These are phyloP conservation scores for Phytophthora uliginosa DNA, from an alignment of 352 stramenopile species.

Conservation along the genomic window DNA sequence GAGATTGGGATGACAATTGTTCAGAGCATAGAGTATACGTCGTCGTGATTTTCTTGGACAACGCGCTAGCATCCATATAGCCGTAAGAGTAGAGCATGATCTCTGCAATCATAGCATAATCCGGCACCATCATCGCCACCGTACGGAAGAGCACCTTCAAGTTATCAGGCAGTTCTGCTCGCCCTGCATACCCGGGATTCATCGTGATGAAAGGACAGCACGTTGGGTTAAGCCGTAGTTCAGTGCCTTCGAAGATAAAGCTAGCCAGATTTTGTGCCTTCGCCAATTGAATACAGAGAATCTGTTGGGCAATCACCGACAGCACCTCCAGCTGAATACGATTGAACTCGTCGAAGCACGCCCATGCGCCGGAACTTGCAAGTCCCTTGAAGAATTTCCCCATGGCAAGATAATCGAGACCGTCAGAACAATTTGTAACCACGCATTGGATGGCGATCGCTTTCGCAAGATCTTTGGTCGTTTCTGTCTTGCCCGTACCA, in stretches of 20 bases:
- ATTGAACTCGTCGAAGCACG: slow-evolving; percentile 96
- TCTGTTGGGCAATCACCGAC: slow-evolving; percentile 94
- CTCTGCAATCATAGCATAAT: slow-evolving; percentile 95
- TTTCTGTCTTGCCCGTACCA: slow-evolving; percentile 95
- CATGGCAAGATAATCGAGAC: slow-evolving; percentile 94
- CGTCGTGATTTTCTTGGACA: slow-evolving; percentile 96
- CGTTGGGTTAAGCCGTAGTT: slow-evolving; percentile 91
- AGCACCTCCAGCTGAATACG: slow-evolving; percentile 95
- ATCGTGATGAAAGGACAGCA: slow-evolving; percentile 96
- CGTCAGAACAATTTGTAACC: slow-evolving; percentile 93
- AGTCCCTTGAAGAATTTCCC: slow-evolving; percentile 96
- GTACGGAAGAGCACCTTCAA: slow-evolving; percentile 94
- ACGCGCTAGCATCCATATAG: slow-evolving; percentile 90
- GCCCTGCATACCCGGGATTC: slow-evolving; percentile 92
- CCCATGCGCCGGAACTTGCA: slow-evolving; percentile 91
- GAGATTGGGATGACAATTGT: slow-evolving; percentile 95
- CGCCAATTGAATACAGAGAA: slow-evolving; percentile 92
- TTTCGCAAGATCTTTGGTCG: slow-evolving; percentile 94
- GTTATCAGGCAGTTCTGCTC: slow-evolving; percentile 93
- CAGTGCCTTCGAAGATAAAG: slow-evolving; percentile 94
- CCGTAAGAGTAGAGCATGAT: slow-evolving; percentile 96
- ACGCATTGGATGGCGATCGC: slow-evolving; percentile 95
- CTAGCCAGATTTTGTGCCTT: slow-evolving; percentile 79
- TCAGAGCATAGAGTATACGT: slow-evolving; percentile 96
- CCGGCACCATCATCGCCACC: slow-evolving; percentile 96